These are phyloP conservation scores for Eutypella sp. DNA, from an alignment of 2,329 filamentous ascomycete species.

Conservation along the genomic window DNA sequence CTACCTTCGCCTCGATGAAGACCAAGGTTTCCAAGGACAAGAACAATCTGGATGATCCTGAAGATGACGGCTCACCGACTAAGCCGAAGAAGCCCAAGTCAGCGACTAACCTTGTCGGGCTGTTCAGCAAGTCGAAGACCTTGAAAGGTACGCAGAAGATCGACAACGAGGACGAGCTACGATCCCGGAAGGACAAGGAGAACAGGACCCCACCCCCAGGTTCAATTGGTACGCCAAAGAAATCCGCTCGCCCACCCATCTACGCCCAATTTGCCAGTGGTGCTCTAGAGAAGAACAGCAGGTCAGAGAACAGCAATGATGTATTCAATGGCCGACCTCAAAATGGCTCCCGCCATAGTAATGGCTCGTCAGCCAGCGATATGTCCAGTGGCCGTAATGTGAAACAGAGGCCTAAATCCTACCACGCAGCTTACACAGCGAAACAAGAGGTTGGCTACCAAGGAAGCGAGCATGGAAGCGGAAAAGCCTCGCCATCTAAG, in stretches of 20 bases:
- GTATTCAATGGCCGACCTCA: background rate
- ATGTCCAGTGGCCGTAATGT: conserved; percentile 15
- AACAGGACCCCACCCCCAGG: conserved; percentile 65
- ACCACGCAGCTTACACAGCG: conserved; percentile 34
- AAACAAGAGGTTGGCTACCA: conserved; percentile 14
- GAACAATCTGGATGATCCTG: conserved; percentile 18
- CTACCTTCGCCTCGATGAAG: conserved; percentile 32
- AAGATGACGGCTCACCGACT: conserved; percentile 40
- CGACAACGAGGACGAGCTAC: conserved; percentile 45
- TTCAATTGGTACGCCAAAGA: conserved; percentile 34
- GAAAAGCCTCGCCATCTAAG: conserved; percentile 24
- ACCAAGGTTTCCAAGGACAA: conserved; percentile 33
- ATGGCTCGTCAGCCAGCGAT: conserved; percentile 13
- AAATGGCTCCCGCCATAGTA: background rate
- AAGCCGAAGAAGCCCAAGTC: conserved; percentile 80
- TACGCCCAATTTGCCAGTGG: conserved; percentile 67
- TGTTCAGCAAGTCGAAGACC: conserved; percentile 72
- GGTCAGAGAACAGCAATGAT: conserved; percentile 7
- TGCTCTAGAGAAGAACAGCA: conserved; percentile 24
- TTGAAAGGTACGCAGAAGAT: conserved; percentile 59
- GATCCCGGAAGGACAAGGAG: conserved; percentile 67
- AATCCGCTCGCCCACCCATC: conserved; percentile 59
- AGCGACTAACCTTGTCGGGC: conserved; percentile 70
- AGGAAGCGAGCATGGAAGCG: conserved; percentile 15
- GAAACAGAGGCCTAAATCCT: conserved; percentile 48